A percentile compares a stretch with the other conserved stretches of the same genome.
Evolutionary conservation across 148 eudicot genomes (phyloP).

Genomic region (Selenicereus undatus): DNA sequence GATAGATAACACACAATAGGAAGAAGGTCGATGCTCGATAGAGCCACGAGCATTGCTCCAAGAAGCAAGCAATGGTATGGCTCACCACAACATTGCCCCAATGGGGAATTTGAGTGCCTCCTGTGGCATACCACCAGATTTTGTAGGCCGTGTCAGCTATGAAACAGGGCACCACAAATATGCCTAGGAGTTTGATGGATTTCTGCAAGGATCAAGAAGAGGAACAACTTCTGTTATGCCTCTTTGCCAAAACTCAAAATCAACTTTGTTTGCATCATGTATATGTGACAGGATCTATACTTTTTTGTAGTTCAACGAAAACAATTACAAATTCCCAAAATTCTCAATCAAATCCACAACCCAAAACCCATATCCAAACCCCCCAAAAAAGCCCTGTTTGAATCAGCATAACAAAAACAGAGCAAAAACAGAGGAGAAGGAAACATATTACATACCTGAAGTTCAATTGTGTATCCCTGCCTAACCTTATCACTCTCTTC

Average conservation of each 20-base stretch:
- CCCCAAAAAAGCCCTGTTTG: no score
- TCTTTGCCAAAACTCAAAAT: no score
- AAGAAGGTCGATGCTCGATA: constrained; percentile 72
- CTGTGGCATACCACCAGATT: constrained; percentile 88
- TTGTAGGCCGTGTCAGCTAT: constrained; percentile 56
- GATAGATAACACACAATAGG: constrained; percentile 73
- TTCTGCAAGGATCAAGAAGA: constrained; percentile 43
- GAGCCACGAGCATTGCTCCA: constrained; percentile 72
- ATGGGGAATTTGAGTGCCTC: constrained; percentile 59
- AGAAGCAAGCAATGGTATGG: constrained; percentile 49
- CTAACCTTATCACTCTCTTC: constrained; percentile 64
- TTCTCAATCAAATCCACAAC: no score
- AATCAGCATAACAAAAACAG: neutral
- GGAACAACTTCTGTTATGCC: neutral
- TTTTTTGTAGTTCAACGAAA: no score
- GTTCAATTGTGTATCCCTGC: constrained; percentile 52
- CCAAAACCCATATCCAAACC: no score
- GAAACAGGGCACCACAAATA: constrained; percentile 73
- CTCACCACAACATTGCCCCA: constrained; percentile 42
- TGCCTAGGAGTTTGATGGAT: constrained; percentile 60
- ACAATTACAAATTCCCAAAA: no score
- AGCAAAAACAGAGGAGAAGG: neutral
- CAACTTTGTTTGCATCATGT: no score
- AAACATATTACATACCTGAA: constrained; percentile 46
- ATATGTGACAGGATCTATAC: no score